phyloP scores from a whole-genome alignment of 768 basidiomycete genomes.

The Dendrothele bispora region DNA sequence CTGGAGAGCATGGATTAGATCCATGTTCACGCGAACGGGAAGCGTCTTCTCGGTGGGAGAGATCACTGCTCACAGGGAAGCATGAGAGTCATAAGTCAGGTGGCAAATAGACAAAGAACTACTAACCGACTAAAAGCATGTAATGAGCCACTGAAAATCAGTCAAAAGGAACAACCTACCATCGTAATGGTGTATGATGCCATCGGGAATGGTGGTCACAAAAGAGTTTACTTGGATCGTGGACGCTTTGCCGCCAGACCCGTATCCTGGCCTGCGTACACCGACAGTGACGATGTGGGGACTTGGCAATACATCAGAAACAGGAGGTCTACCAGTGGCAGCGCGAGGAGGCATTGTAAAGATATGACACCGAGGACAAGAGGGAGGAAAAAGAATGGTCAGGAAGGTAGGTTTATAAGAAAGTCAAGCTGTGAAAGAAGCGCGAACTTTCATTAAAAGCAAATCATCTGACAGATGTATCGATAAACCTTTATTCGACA shows the following conservation, averaged over 20 bases:
- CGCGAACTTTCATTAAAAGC: too few relatives aligned
- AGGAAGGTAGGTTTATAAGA: too few relatives aligned
- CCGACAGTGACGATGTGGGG: conserved; percentile 55
- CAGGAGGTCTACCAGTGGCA: too few relatives aligned
- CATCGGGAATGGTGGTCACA: conserved; percentile 48
- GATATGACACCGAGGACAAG: too few relatives aligned
- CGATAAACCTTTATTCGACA: too few relatives aligned
- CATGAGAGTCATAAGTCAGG: background rate
- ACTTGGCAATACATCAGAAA: too few relatives aligned
- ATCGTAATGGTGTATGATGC: conserved; percentile 76
- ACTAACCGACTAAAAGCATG: conserved; percentile 42
- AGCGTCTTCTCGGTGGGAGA: conserved; percentile 66
- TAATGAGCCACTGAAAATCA: background rate
- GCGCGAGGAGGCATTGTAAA: too few relatives aligned
- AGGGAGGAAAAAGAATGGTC: too few relatives aligned
- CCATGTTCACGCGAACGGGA: conserved; percentile 68
- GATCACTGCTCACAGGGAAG: conserved; percentile 50
- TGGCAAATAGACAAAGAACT: background rate
- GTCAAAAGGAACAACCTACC: conserved; percentile 42
- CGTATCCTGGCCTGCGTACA: conserved; percentile 67
- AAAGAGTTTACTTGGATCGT: conserved; percentile 64
- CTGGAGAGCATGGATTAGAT: conserved; percentile 67
- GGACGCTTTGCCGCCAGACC: conserved; percentile 47
- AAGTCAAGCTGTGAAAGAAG: too few relatives aligned
- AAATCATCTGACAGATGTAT: too few relatives aligned